Base-by-base conservation (phyloP, 345 rosid genomes). In the Turnera subulata region DNA sequence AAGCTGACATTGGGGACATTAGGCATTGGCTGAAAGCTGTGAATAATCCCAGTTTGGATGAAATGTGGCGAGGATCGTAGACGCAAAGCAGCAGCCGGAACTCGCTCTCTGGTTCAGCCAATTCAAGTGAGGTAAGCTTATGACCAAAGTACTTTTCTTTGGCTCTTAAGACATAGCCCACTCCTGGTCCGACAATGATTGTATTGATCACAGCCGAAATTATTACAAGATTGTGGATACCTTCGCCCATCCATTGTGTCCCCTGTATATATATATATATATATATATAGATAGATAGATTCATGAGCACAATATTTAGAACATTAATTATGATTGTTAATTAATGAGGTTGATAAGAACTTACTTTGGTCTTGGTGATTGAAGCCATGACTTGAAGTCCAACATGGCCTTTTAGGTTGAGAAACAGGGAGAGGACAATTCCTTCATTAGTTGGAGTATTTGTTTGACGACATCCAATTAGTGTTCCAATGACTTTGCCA, bases 31-130 rank as follows among this genome's bases (percentile, higher is more conserved):
- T 50, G 17, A 84, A 61, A 44, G 95, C 88, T 5, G 82, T 72
- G 42, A 78, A 47, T 14, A 91, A 56, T n/a, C 77, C 82, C 8
- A 88, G 58, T 12, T 74, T 66, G 0, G 82, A 87, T 2, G 88
- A 72, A 45, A 85, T 81, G 25, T 88, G 88, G 50, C 96, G 98
- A 25, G 90, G 80, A 4, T 78, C 76, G 6, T 88, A 91, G 17
- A 79, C 90, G 35, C 98, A 88, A 21, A 77, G 68, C 50, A 88
- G 61, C 57, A 81, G 50, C 42, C 98, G 82, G 44, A 88, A 81
- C 63, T 91, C 98, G 2, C 65, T 61, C 33, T 74, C 84, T 0
- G 80, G 74, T 26, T 73, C 67, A 20, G 65, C 76, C 21, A 61
- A 59, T 58, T 91, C 95, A 3, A 91, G 65, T 6, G 82, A 55